Conservation (phyloP, 345 rosid species). For the Populus nigra region DNA sequence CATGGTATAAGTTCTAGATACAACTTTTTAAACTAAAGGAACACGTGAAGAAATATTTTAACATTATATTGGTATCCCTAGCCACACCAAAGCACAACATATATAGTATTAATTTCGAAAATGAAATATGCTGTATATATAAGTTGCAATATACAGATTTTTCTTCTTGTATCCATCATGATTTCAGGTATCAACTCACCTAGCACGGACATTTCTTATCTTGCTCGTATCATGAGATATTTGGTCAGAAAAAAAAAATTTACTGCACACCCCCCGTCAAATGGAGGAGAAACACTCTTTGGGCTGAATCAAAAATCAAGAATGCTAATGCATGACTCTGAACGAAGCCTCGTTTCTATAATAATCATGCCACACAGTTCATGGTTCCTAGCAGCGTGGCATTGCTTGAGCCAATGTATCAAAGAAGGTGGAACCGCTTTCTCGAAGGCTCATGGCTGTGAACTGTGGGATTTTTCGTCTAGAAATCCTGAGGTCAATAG, state of each 20-base stretch:
- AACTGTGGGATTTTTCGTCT: slow-evolving; percentile 23
- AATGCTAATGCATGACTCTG: slow-evolving; percentile 33
- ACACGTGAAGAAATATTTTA: no score
- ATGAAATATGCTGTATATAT: no score
- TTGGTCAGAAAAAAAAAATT: slow-evolving; percentile 21
- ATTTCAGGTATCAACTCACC: slow-evolving; percentile 13
- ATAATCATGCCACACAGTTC: slow-evolving; percentile 27
- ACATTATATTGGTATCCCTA: no score
- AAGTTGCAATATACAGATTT: no score
- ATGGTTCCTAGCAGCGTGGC: slow-evolving; percentile 21
- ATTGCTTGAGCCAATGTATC: slow-evolving; percentile 26
- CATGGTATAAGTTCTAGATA: no score
- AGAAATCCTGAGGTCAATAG: slow-evolving; percentile 21
- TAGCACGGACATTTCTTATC: slow-evolving; percentile 3
- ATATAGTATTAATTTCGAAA: no score
- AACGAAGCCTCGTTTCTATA: slow-evolving; percentile 26
- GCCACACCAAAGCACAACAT: no score
- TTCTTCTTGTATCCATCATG: no score
- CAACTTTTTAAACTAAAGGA: no score
- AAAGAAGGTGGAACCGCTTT: slow-evolving; percentile 41
- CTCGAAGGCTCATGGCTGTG: slow-evolving; percentile 32
- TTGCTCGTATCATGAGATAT: slow-evolving; percentile 29
- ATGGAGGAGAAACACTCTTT: slow-evolving; percentile 25
- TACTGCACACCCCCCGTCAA: slow-evolving; percentile 8
- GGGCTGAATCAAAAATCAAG: slow-evolving; percentile 25